These are phyloP conservation scores for Trypanosomatidae sp. DNA, from an alignment of 208 protist genomes.

Conservation along the genomic window DNA sequence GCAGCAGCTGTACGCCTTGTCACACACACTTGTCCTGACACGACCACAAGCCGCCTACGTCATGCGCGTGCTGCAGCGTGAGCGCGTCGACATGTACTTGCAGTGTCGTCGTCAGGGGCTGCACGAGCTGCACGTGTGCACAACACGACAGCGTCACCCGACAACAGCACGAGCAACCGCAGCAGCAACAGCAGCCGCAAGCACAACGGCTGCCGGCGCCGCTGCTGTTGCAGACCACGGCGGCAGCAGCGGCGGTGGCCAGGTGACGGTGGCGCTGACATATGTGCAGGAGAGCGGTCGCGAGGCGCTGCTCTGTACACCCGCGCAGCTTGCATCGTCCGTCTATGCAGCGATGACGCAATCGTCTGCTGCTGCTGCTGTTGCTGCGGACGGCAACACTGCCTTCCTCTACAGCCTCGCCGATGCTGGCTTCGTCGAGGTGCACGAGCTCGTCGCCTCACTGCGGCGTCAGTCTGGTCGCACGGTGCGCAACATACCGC, in stretches of 20 bases:
- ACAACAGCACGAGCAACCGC: not conserved
- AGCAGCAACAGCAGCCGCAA: no score
- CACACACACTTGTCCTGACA: not conserved
- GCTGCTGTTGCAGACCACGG: no score
- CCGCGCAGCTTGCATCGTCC: slow-evolving; percentile 6
- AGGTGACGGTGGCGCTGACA: no score
- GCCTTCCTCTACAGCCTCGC: no score
- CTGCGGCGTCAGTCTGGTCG: no score
- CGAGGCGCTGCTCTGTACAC: slow-evolving; percentile 8
- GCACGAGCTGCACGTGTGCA: slow-evolving; percentile 27
- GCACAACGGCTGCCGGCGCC: no score
- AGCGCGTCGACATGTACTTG: slow-evolving; percentile 15
- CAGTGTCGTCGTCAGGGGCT: slow-evolving; percentile 14
- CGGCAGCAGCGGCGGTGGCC: no score
- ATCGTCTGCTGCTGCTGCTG: no score
- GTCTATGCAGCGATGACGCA: not conserved
- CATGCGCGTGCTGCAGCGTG: slow-evolving; percentile 13
- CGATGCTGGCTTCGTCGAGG: no score
- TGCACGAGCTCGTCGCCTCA: no score
- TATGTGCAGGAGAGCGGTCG: slow-evolving; percentile 1
- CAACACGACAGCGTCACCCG: slow-evolving; percentile 7
- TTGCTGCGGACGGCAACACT: no score
- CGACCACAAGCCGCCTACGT: not conserved
- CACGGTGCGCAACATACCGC: no score
- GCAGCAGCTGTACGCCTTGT: not conserved